Percentiles rank a stretch among this genome's conserved stretches.
Evolutionary conservation across 2,329 filamentous ascomycete genomes (phyloP).

Genomic region (Metarhizium humberi): DNA sequence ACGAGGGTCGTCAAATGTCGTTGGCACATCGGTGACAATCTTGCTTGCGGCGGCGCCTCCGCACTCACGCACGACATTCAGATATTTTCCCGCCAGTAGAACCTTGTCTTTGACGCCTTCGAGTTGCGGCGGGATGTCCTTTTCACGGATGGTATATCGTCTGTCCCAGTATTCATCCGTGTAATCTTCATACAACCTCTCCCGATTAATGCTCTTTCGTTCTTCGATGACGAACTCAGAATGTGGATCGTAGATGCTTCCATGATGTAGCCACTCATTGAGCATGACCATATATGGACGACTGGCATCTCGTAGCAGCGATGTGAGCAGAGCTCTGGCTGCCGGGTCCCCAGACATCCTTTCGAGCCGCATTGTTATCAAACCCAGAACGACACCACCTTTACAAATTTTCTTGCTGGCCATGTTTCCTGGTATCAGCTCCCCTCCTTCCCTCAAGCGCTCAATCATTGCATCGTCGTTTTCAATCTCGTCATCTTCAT

Average conservation of each 20-base stretch:
- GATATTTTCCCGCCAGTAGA: conserved; percentile 88
- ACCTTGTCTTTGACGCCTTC: conserved; percentile 90
- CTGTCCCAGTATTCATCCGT: conserved; percentile 99
- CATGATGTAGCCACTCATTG: conserved; percentile 97
- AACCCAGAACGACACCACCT: conserved; percentile 85
- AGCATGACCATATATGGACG: conserved; percentile 96
- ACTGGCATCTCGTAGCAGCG: conserved; percentile 77
- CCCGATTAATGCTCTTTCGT: conserved; percentile 86
- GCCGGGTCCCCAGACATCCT: conserved; percentile 91
- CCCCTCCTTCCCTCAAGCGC: conserved; percentile 76
- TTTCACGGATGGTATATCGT: conserved; percentile 86
- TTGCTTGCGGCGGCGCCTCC: conserved; percentile 92
- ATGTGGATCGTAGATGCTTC: conserved; percentile 88
- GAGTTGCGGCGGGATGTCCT: conserved; percentile 85
- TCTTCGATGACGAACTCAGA: conserved; percentile 92
- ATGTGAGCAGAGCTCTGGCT: conserved; percentile 73
- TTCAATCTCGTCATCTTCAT: conserved; percentile 62
- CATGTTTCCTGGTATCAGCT: conserved; percentile 68
- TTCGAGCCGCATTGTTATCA: conserved; percentile 76
- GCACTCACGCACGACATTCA: conserved; percentile 95
- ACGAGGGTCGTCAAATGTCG: conserved; percentile 80
- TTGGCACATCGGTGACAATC: conserved; percentile 77
- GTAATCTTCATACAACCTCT: conserved; percentile 88
- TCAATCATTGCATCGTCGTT: conserved; percentile 90
- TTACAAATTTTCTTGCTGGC: conserved; percentile 88